phyloP scores from a whole-genome alignment of 768 basidiomycete species.

The Boletus edulis region DNA sequence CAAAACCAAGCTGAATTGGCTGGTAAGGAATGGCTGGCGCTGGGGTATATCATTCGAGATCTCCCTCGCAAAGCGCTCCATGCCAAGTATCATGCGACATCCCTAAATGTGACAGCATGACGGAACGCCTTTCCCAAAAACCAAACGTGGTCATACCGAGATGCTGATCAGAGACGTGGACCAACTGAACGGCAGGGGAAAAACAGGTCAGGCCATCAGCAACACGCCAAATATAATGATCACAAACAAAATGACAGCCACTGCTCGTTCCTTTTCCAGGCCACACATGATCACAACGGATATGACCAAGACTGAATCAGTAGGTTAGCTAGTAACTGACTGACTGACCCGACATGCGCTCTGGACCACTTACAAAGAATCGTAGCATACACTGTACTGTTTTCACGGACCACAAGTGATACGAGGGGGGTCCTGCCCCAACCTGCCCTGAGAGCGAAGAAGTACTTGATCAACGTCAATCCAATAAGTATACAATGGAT shows the following conservation, averaged over 20 bases:
- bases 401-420: slow-evolving; percentile 19
- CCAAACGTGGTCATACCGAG: slow-evolving; percentile 4
- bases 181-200: slow-evolving; percentile 11
- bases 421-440: slow-evolving; percentile 19
- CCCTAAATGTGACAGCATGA: slow-evolving; percentile 12
- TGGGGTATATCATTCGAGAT: neutral
- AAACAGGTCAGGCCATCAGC: neutral
- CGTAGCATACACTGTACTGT: slow-evolving; percentile 8
- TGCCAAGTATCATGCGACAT: slow-evolving; percentile 24
- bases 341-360: neutral
- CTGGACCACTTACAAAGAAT: slow-evolving; percentile 7
- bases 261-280: neutral
- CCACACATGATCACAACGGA: neutral
- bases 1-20: neutral
- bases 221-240: neutral
- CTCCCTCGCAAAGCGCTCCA: slow-evolving; percentile 19
- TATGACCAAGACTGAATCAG: neutral
- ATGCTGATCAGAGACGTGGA: slow-evolving; percentile 7
- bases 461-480: slow-evolving; percentile 22
- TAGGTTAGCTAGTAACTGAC: neutral
- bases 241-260: slow-evolving; percentile 8
- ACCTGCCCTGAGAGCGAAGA: slow-evolving; percentile 10
- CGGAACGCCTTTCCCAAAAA: neutral
- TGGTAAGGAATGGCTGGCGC: slow-evolving; percentile 6
- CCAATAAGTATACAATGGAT: slow-evolving; percentile 14